phyloP scores from a whole-genome alignment of 2,329 filamentous ascomycete species.

The Aspergillus puulaauensis region DNA sequence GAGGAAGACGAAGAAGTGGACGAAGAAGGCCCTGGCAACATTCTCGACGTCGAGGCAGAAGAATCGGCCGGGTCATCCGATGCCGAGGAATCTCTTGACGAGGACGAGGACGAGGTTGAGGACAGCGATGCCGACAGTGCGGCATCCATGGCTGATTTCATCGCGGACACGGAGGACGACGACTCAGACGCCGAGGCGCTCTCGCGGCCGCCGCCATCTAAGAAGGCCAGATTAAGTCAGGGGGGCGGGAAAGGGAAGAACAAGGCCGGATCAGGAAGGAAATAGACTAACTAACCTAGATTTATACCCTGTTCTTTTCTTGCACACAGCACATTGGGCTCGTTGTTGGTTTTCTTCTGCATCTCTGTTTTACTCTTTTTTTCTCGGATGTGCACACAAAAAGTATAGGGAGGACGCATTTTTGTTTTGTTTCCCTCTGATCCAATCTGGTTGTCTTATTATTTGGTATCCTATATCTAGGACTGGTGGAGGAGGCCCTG shows the following conservation, averaged over 20 bases:
- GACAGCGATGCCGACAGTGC: slow-evolving; percentile 64
- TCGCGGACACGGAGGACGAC: slow-evolving; percentile 46
- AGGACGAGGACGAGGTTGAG: slow-evolving; percentile 60
- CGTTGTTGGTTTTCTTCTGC: slow-evolving; percentile 18
- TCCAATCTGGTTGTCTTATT: slow-evolving; percentile 14
- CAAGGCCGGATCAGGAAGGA: slow-evolving; percentile 29
- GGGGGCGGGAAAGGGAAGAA: slow-evolving; percentile 31
- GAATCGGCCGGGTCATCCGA: slow-evolving; percentile 43
- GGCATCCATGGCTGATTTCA: slow-evolving; percentile 46
- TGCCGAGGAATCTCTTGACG: slow-evolving; percentile 52
- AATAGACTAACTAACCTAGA: slow-evolving; percentile 25
- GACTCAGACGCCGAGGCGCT: slow-evolving; percentile 29
- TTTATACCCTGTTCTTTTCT: slow-evolving; percentile 24
- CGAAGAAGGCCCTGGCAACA: slow-evolving; percentile 27
- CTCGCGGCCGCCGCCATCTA: slow-evolving; percentile 31
- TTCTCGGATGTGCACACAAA: slow-evolving; percentile 11
- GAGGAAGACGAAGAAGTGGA: slow-evolving; percentile 50
- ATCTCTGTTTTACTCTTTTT: slow-evolving; percentile 6
- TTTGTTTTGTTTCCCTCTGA: slow-evolving; percentile 1
- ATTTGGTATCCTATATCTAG: slow-evolving; percentile 3
- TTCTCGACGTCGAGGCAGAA: slow-evolving; percentile 47
- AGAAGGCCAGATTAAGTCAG: slow-evolving; percentile 34
- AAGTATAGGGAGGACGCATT: slow-evolving; percentile 11
- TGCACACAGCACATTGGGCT: slow-evolving; percentile 9
- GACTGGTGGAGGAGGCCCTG: background rate